Evolutionary conservation across 2,329 filamentous ascomycete genomes (phyloP).

Genomic region (Periglandula ipomoeae): DNA sequence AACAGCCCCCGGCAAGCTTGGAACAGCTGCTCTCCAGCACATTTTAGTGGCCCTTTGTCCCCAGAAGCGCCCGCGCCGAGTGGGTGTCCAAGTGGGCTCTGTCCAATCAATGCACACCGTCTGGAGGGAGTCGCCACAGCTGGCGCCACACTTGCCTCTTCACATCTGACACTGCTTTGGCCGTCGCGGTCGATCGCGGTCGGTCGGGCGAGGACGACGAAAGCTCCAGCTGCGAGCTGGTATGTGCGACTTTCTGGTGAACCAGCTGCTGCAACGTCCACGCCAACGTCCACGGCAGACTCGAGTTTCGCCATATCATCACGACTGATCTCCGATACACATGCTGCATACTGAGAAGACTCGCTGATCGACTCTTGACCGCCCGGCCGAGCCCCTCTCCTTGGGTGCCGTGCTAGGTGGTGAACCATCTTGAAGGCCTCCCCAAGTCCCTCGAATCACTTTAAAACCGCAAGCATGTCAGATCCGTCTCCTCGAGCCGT

Average conservation of each 20-base stretch:
- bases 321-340: neutral
- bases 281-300: neutral
- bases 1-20: neutral
- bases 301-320: neutral
- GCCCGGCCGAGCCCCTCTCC: constrained; percentile 7
- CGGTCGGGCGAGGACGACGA: neutral
- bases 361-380: constrained; percentile 5
- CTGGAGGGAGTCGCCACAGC: too few species aligned
- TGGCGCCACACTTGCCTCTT: too few species aligned
- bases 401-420: constrained; percentile 4
- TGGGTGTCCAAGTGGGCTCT: constrained; percentile 13
- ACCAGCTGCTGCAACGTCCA: neutral
- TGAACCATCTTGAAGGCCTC: neutral
- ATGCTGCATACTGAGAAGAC: neutral
- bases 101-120: too few species aligned
- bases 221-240: neutral
- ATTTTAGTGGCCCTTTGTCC: neutral
- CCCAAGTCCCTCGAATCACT: neutral
- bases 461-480: constrained; percentile 19
- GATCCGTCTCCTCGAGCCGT: constrained; percentile 47
- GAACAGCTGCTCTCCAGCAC: neutral
- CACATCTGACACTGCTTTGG: too few species aligned
- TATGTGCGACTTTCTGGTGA: neutral
- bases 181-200: neutral
- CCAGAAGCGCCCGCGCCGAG: constrained; percentile 6